Evolutionary conservation across 805 yeast species (phyloP), one percentile per base, ranked within the genome.

Genomic region (Maudiozyma serrabonitensis): DNA sequence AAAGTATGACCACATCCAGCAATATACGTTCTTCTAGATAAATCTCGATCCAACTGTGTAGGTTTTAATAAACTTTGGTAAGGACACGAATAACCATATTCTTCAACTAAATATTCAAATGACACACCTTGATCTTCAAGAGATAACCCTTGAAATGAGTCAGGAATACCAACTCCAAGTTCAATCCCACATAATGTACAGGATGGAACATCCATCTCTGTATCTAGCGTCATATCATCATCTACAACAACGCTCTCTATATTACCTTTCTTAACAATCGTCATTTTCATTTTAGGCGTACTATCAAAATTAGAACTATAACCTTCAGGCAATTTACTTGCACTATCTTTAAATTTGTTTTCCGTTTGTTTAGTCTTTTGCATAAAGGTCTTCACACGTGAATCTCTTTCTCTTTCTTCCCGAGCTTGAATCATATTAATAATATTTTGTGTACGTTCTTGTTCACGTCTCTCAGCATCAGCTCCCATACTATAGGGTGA

Each of bases 1-100:
- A 79, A 88, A 0, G 81, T 76, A 68, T 88, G 96, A 0, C 96
- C 96, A 70, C 96, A 88, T 39, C 69, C 66, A 0, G 86, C 75
- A 18, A 75, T 73, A 59, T 82, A 88, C 2, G 84, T 75, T 52
- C 88, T 74, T 57, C 73, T 79, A 0, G 90, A 82, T 34, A 85
- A 67, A 49, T 76, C 82, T 18, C 69, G 58, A 58, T 86, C 95
- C 0, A 70, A 68, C 11, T 70, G 72, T 0, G 82, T 74, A n/a
- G 81, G 67, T 26, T 69, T 67, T 15, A 65, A 60, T 15, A 71
- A 55, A 37, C 82, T 76, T 56, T 79, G 83, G 75, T 83, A 85
- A 2, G 93, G 91, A 2, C 90, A 85, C 21, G 60, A 70, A n/a
- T 73, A 57, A 52, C 66, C 58, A 61, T 64, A 58, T 53, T 64